These are phyloP conservation scores for Juncus inflexus DNA, from an alignment of 176 grass and related monocot species.

Conservation along the genomic window DNA sequence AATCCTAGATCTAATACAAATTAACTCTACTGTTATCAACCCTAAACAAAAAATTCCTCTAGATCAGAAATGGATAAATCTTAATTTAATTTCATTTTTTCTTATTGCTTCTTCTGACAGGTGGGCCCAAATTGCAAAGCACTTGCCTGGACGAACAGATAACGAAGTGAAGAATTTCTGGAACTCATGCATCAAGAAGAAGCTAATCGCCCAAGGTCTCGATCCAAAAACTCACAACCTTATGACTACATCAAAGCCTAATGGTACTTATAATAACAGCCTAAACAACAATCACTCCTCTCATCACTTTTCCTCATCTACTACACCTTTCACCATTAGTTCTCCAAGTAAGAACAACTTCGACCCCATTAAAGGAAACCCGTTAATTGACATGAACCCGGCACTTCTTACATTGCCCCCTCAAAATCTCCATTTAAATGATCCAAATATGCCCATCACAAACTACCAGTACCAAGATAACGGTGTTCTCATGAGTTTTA, in stretches of 20 bases:
- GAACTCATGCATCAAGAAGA: slow-evolving; percentile 99
- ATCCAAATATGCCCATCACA: slow-evolving; percentile 13
- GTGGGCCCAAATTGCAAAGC: slow-evolving; percentile 98
- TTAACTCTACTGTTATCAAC: background rate
- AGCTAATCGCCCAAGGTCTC: slow-evolving; percentile 90
- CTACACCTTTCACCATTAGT: slow-evolving; percentile 88
- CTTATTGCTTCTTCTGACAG: slow-evolving; percentile 24
- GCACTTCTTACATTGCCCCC: slow-evolving; percentile 28
- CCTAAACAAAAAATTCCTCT: background rate
- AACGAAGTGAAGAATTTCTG: slow-evolving; percentile 99
- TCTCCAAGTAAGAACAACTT: slow-evolving; percentile 51
- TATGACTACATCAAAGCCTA: slow-evolving; percentile 53
- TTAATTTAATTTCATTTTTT: slow-evolving; percentile 4
- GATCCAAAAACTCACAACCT: slow-evolving; percentile 98
- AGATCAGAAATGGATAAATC: slow-evolving; percentile 12
- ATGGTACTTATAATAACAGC: slow-evolving; percentile 31
- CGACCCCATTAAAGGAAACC: slow-evolving; percentile 23
- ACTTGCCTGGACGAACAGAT: slow-evolving; percentile 89
- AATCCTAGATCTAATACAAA: background rate
- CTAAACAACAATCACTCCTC: slow-evolving; percentile 31
- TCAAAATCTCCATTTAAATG: slow-evolving; percentile 24
- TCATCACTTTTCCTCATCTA: slow-evolving; percentile 39
- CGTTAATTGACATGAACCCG: slow-evolving; percentile 33
- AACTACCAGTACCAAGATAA: slow-evolving; percentile 46
- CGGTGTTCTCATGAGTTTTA: slow-evolving; percentile 70